Conservation (phyloP, 2,329 filamentous ascomycete genomes). For the Fusarium sororula region DNA sequence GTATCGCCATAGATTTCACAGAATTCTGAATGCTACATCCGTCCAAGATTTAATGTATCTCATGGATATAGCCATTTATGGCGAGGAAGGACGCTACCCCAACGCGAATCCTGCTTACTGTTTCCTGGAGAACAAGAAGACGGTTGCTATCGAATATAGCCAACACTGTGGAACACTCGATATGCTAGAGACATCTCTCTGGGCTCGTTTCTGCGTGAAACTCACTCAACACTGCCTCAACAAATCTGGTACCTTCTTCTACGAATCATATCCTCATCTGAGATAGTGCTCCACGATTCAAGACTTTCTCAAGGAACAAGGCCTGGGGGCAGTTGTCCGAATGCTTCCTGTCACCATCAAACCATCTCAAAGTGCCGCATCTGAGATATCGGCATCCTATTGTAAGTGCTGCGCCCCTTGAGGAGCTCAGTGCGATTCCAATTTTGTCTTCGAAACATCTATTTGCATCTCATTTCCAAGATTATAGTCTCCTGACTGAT, state of each 20-base stretch:
- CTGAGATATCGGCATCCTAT: constrained; percentile 5
- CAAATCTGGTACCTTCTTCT: neutral
- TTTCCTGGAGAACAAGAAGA: neutral
- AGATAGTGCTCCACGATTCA: neutral
- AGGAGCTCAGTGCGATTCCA: neutral
- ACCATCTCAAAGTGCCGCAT: neutral
- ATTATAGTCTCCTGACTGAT: neutral
- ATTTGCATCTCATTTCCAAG: neutral
- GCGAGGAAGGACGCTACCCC: neutral
- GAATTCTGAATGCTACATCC: neutral
- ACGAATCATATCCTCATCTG: neutral
- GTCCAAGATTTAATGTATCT: constrained; percentile 4
- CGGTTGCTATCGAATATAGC: constrained; percentile 16
- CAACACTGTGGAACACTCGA: constrained; percentile 33
- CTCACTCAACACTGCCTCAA: neutral
- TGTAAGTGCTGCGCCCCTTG: neutral
- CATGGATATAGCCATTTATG: neutral
- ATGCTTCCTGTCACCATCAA: neutral
- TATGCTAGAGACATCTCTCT: constrained; percentile 11
- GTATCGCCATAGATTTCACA: neutral
- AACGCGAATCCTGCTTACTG: constrained; percentile 18
- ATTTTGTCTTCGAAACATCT: neutral
- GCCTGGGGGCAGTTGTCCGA: neutral
- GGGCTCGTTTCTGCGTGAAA: constrained; percentile 16
- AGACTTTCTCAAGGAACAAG: neutral